A percentile compares a stretch with the other conserved stretches of the same genome.
These are phyloP conservation scores for Metrosideros polymorpha DNA, from an alignment of 441 rosid genomes.

Conservation along the genomic window DNA sequence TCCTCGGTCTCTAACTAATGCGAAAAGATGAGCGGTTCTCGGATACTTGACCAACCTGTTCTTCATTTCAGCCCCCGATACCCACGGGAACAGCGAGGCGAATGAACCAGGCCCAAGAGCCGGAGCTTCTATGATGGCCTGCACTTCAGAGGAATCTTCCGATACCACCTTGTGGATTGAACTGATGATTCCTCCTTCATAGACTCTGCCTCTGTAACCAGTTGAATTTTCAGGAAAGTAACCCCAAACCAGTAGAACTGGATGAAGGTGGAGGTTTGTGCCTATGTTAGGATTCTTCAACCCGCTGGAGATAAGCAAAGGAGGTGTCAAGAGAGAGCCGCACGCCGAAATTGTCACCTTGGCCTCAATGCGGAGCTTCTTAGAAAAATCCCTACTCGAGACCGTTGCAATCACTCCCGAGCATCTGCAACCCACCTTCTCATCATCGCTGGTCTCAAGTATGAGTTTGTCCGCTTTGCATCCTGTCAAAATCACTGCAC, in stretches of 20 bases:
- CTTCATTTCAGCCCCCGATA: constrained; percentile 63
- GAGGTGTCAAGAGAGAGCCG: constrained; percentile 80
- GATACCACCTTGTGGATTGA: constrained; percentile 49
- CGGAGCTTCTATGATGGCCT: constrained; percentile 78
- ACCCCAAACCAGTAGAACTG: constrained; percentile 81
- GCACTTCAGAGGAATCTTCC: constrained; percentile 16
- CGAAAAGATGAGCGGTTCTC: constrained; percentile 58
- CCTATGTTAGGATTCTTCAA: constrained; percentile 65
- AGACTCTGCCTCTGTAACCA: constrained; percentile 35
- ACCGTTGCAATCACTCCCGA: constrained; percentile 47
- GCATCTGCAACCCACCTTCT: constrained; percentile 48
- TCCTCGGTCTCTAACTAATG: constrained; percentile 54
- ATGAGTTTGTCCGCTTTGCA: constrained; percentile 73
- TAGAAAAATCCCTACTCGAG: constrained; percentile 21
- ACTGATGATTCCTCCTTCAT: constrained; percentile 89
- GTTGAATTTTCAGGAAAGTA: constrained; percentile 56
- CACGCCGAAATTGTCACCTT: constrained; percentile 70
- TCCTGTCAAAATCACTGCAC: constrained; percentile 68
- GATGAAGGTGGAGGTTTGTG: constrained; percentile 72
- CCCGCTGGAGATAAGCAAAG: constrained; percentile 72
- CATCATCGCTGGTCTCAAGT: constrained; percentile 22
- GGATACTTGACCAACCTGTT: constrained; percentile 51
- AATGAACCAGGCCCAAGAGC: constrained; percentile 51
- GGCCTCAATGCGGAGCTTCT: constrained; percentile 56
- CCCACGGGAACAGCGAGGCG: constrained; percentile 55